These are phyloP conservation scores for Xylariales sp. DNA, from an alignment of 2,329 filamentous ascomycete species.

Conservation along the genomic window DNA sequence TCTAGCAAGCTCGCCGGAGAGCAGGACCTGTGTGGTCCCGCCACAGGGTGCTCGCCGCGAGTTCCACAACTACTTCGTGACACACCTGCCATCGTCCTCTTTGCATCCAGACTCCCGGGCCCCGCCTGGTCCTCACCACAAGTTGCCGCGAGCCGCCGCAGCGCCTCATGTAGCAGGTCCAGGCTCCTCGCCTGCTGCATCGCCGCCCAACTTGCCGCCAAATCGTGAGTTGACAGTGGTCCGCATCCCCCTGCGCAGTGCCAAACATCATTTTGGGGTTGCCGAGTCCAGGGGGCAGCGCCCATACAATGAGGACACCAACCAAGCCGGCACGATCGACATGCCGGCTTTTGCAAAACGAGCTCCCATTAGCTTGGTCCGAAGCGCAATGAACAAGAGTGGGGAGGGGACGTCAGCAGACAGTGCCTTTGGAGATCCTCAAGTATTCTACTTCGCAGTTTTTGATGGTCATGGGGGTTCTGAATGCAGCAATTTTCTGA, in stretches of 20 bases:
- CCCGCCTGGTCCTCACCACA: constrained; percentile 66
- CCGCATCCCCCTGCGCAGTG: constrained; percentile 85
- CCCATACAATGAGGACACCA: constrained; percentile 88
- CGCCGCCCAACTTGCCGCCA: constrained; percentile 55
- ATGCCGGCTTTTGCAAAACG: constrained; percentile 89
- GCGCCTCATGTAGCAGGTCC: constrained; percentile 64
- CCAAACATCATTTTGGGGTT: constrained; percentile 93
- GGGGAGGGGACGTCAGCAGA: constrained; percentile 67
- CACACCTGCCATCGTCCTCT: constrained; percentile 88
- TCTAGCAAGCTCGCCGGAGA: constrained; percentile 3
- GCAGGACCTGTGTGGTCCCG: constrained; percentile 1
- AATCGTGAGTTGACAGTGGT: constrained; percentile 85
- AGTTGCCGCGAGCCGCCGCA: constrained; percentile 80
- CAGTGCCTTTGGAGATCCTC: constrained; percentile 80
- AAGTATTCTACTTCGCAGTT: constrained; percentile 95
- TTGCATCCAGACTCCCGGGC: constrained; percentile 79
- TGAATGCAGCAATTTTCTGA: constrained; percentile 83
- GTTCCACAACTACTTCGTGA: constrained; percentile 98
- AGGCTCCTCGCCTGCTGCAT: constrained; percentile 51
- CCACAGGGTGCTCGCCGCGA: constrained; percentile 31
- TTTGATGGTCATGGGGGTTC: constrained; percentile 94
- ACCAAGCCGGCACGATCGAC: constrained; percentile 90
- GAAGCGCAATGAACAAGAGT: constrained; percentile 39
- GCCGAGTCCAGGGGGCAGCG: constrained; percentile 75
- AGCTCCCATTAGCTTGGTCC: constrained; percentile 59